Base-by-base conservation (phyloP, 495 filamentous ascomycete genomes). In the Xylaria cubensis region DNA sequence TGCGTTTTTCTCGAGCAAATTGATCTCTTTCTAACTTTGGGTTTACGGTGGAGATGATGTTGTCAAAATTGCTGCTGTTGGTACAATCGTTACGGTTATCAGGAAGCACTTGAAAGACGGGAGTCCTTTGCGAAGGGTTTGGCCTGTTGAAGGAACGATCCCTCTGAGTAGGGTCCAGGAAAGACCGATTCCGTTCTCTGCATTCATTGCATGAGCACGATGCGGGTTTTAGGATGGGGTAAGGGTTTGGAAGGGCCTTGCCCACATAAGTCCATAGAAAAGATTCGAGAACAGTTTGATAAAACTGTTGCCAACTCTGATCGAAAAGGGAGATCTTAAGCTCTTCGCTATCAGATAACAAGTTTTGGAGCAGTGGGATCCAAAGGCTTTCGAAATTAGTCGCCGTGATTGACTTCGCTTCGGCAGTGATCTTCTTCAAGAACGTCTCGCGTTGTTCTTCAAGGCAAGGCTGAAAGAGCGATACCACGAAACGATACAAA, bases 341-440 rank as follows among this genome's bases (percentile, higher is more conserved):
- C 87, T 66, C 0, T 82, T 88, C 70, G 36, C 36, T 39, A 62
- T 39, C 10, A 21, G 4, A 24, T 10, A 62, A n/a, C 9, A 62
- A 62, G 26, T 21, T 12, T 24, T 15, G 34, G 19, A 62, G 59
- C 19, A 62, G 15, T 42, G 59, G 59, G 3, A 62, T 41, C 59
- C 59, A 62, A 32, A 62, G 59, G 19, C 3, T 13, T 41, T 62
- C 59, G 36, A 62, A 62, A 12, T 24, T 62, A 9, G 36, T 15
- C 0, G 19, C 21, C 24, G 21, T 41, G 36, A 62, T 42, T n/a
- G 4, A 19, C 12, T 0, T 24, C 10, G n/a, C 59, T 29, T 62
- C 59, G 1, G 6, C 8, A 15, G 17, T 15, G n/a, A 62, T 21
- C n/a, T 62, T 62, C 36, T 62, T 24, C 5, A 42, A 13, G 6